Conservation (phyloP, 768 basidiomycete genomes). For the Mycena olivaceomarginata region DNA sequence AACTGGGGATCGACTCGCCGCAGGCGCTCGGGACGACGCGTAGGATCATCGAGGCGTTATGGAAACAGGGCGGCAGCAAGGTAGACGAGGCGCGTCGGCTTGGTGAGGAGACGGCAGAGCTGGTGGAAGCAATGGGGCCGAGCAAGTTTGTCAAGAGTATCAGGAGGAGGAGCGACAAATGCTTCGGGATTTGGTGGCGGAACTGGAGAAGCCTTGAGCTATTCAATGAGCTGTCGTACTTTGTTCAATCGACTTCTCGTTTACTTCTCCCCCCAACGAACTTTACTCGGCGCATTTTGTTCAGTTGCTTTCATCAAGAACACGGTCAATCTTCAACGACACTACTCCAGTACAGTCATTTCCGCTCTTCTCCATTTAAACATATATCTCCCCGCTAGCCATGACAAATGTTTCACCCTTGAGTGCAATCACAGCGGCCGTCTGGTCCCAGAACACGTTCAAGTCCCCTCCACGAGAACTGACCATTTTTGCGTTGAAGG, state of each 20-base stretch:
- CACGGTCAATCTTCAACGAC: too few species aligned
- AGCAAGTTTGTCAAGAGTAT: conserved; percentile 1
- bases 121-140: not conserved
- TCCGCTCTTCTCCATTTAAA: conserved; percentile 7
- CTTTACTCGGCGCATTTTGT: too few species aligned
- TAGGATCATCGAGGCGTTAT: not conserved
- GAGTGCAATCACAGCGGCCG: conserved; percentile 55
- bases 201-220: not conserved
- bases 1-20: not conserved
- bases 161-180: conserved; percentile 2
- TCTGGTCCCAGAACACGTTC: conserved; percentile 60
- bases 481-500: conserved; percentile 69
- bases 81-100: not conserved
- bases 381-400: conserved; percentile 56
- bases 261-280: too few species aligned
- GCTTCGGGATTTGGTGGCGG: not conserved
- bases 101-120: not conserved
- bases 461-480: conserved; percentile 70
- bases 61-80: conserved; percentile 1
- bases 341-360: too few species aligned
- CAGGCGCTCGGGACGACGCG: not conserved
- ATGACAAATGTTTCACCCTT: conserved; percentile 59
- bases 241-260: too few species aligned
- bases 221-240: too few species aligned
- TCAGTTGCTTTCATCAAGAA: too few species aligned